Evolutionary conservation across 108 stramenopile species (phyloP).

Genomic region (Nitzschia sp.): DNA sequence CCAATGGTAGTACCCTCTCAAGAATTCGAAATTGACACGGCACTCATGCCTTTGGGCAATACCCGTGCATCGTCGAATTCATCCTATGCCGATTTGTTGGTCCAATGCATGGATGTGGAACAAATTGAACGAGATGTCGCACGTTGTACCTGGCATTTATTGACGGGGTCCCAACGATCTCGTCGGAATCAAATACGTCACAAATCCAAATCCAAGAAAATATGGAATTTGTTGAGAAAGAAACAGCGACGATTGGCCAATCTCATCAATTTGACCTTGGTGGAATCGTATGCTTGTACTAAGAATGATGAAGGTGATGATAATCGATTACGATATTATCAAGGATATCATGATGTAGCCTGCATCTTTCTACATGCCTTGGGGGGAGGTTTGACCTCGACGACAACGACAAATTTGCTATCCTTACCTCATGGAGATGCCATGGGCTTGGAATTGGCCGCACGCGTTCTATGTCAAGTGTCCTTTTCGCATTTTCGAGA

Average conservation of each 20-base stretch:
- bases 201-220: conserved; percentile 47
- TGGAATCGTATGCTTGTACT: conserved; percentile 42
- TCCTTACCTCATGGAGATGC: not conserved
- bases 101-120: conserved; percentile 57
- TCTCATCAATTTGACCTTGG: conserved; percentile 71
- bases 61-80: not conserved
- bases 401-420: not conserved
- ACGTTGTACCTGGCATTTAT: conserved; percentile 87
- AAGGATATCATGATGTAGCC: conserved; percentile 88
- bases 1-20: not conserved
- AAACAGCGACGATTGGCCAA: conserved; percentile 80
- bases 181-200: conserved; percentile 52
- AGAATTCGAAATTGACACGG: conserved; percentile 31
- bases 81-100: conserved; percentile 13
- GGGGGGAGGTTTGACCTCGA: conserved; percentile 44
- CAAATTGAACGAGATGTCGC: conserved; percentile 81
- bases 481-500: conserved; percentile 73
- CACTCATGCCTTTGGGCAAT: not conserved
- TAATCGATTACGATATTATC: conserved; percentile 73
- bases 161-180: conserved; percentile 65
- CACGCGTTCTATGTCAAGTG: conserved; percentile 62
- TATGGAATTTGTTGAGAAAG: conserved; percentile 50
- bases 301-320: conserved; percentile 6
- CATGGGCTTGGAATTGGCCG: conserved; percentile 65
- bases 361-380: conserved; percentile 71